These are phyloP conservation scores for Blepharisma japonicum DNA, from an alignment of 73 alveolate genomes.

Conservation along the genomic window DNA sequence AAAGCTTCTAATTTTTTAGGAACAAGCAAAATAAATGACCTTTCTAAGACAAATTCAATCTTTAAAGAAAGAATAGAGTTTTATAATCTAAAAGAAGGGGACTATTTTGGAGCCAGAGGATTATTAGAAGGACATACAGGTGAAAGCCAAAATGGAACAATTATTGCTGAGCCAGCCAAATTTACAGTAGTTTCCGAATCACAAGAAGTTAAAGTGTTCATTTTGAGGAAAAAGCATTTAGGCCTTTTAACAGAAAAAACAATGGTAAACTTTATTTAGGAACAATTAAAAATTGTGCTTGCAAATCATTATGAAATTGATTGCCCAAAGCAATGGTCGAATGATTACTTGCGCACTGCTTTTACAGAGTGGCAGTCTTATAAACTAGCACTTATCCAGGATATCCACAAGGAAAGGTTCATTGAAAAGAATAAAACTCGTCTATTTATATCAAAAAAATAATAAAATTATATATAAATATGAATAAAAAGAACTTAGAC, in stretches of 20 bases:
- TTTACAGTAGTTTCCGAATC: constrained; percentile 29
- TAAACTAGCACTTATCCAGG: neutral
- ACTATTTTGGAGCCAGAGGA: constrained; percentile 33
- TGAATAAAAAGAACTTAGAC: too few species aligned
- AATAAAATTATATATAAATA: too few species aligned
- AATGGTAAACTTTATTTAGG: neutral
- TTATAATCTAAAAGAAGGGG: constrained; percentile 23
- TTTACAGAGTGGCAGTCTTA: constrained; percentile 1
- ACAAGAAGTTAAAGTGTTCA: constrained; percentile 13
- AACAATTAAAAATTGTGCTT: neutral
- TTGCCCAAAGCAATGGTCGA: constrained; percentile 29
- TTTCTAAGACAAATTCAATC: neutral
- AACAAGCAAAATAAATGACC: neutral
- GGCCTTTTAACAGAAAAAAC: neutral
- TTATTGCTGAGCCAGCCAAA: constrained; percentile 9
- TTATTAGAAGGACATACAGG: constrained; percentile 24
- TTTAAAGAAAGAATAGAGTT: neutral
- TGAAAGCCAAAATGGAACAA: neutral
- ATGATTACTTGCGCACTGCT: neutral
- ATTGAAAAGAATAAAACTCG: neutral
- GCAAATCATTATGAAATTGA: constrained; percentile 25
- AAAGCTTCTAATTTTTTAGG: neutral
- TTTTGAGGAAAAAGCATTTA: constrained; percentile 19
- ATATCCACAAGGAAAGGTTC: neutral
- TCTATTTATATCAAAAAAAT: too few species aligned